Evolutionary conservation across 352 stramenopile species (phyloP).

Genomic region (Globisporangium spiculum): DNA sequence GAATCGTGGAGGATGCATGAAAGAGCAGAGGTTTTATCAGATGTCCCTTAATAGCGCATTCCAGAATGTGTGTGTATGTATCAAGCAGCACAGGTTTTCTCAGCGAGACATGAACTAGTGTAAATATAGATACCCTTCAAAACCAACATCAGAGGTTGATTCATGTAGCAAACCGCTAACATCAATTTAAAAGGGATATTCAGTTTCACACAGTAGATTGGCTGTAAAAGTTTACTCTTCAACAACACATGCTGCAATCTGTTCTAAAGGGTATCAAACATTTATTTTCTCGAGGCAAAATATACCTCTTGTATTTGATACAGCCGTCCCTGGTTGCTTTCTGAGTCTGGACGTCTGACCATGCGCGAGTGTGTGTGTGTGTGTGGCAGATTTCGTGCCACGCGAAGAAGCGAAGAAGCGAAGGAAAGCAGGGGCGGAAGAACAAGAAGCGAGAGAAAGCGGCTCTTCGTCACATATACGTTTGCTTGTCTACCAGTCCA

Average conservation of each 20-base stretch:
- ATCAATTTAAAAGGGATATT: too few species aligned
- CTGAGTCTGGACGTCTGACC: neutral
- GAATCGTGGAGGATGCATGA: neutral
- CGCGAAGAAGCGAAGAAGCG: constrained; percentile 9
- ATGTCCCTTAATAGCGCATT: neutral
- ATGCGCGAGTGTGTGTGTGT: neutral
- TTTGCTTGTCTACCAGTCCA: neutral
- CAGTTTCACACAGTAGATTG: too few species aligned
- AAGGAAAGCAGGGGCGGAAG: neutral
- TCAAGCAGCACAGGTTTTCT: neutral
- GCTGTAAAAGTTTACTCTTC: too few species aligned
- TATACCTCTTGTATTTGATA: neutral
- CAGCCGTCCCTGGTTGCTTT: neutral
- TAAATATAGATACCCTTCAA: neutral
- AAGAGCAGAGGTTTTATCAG: neutral
- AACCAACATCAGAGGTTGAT: too few species aligned
- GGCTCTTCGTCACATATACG: neutral
- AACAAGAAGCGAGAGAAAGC: neutral
- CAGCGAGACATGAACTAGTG: neutral
- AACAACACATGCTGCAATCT: too few species aligned
- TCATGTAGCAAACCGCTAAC: too few species aligned
- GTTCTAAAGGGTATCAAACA: neutral
- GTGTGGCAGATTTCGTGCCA: constrained; percentile 4
- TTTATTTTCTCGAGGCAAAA: neutral
- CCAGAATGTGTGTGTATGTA: neutral